Percentiles rank a stretch among this genome's conserved stretches.
Conservation (phyloP, 2,329 filamentous ascomycete genomes). For the Leptographium galeiforme region DNA sequence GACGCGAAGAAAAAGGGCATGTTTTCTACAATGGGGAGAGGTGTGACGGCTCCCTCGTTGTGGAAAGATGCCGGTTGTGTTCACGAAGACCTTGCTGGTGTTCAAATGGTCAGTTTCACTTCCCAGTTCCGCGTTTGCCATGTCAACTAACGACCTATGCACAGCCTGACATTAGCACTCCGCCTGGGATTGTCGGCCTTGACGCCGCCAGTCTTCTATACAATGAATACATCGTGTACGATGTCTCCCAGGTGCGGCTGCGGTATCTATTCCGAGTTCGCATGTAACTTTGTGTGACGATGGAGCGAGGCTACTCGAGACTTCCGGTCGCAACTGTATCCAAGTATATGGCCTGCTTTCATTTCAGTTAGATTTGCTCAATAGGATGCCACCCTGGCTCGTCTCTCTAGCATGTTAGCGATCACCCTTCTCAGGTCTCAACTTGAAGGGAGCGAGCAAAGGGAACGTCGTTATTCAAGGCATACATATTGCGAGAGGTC, state of each 20-base stretch:
- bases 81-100: constrained; percentile 49
- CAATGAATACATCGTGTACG: constrained; percentile 64
- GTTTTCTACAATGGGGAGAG: constrained; percentile 58
- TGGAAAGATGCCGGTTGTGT: constrained; percentile 68
- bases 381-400: no score
- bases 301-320: no score
- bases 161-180: constrained; percentile 22
- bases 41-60: constrained; percentile 44
- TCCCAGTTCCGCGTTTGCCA: neutral
- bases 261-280: constrained; percentile 56
- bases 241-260: constrained; percentile 55
- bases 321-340: no score
- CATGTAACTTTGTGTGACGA: constrained; percentile 20
- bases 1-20: constrained; percentile 46
- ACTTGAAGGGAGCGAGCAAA: no score
- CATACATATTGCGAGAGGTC: no score
- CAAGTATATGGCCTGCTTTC: no score
- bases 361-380: no score
- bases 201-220: constrained; percentile 39
- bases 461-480: no score
- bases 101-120: constrained; percentile 47
- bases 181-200: constrained; percentile 35
- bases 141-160: neutral
- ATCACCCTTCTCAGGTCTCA: no score
- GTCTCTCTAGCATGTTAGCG: no score